phyloP scores from a whole-genome alignment of 352 stramenopile species.

The Pythium utonaiense region DNA sequence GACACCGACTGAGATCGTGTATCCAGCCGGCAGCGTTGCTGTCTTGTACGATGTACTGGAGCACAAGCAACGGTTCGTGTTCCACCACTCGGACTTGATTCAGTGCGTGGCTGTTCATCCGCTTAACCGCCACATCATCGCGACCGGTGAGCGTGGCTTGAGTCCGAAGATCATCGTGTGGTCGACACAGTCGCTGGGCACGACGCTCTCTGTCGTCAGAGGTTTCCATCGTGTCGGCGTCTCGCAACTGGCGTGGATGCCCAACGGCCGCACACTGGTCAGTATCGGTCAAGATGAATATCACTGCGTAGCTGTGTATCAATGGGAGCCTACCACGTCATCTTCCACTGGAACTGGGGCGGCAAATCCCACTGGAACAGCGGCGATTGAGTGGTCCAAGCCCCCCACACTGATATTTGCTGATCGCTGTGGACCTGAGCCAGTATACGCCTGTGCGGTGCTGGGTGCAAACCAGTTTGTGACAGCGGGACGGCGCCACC shows the following conservation, averaged over 20 bases:
- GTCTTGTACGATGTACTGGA: constrained; percentile 70
- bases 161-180: constrained; percentile 68
- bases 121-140: constrained; percentile 40
- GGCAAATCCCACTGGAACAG: constrained; percentile 5
- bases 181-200: constrained; percentile 36
- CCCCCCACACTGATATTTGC: constrained; percentile 54
- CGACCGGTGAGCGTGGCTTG: constrained; percentile 53
- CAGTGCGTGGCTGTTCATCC: constrained; percentile 60
- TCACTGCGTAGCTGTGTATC: constrained; percentile 73
- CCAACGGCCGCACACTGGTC: constrained; percentile 63
- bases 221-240: constrained; percentile 68
- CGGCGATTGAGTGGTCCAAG: constrained; percentile 47
- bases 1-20: constrained; percentile 57
- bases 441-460: constrained; percentile 41
- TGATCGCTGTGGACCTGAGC: constrained; percentile 41
- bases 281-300: constrained; percentile 64
- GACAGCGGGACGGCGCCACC: constrained; percentile 52
- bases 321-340: constrained; percentile 51
- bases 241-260: constrained; percentile 67
- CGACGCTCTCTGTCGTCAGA: constrained; percentile 54
- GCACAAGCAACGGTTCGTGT: constrained; percentile 65
- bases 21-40: constrained; percentile 52
- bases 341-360: neutral
- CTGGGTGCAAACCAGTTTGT: constrained; percentile 55
- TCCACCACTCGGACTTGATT: constrained; percentile 61